phyloP scores from a whole-genome alignment of 2,329 filamentous ascomycete species.

The Fusarium mexicanum region DNA sequence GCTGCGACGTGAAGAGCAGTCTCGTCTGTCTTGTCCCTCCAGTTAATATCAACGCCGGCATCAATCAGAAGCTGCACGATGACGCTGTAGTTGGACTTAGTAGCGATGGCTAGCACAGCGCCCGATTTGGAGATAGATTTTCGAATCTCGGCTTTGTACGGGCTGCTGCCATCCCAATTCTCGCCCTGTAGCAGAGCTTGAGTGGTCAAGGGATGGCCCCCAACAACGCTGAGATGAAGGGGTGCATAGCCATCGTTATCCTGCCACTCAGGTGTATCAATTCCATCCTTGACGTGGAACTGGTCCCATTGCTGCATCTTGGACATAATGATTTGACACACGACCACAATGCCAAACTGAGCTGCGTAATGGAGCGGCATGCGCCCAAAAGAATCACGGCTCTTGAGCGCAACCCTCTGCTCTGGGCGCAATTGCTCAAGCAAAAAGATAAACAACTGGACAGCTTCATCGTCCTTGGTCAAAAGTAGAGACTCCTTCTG shows the following conservation, averaged over 20 bases:
- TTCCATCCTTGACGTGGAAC: conserved; percentile 84
- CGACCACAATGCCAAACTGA: conserved; percentile 92
- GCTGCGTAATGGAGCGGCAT: conserved; percentile 92
- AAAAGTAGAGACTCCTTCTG: conserved; percentile 75
- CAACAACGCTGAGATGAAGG: conserved; percentile 90
- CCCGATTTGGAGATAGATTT: conserved; percentile 83
- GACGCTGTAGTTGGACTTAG: conserved; percentile 83
- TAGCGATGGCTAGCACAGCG: conserved; percentile 86
- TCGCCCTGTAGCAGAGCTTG: conserved; percentile 82
- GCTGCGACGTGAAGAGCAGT: conserved; percentile 93
- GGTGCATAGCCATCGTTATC: conserved; percentile 92
- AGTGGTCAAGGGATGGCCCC: conserved; percentile 88
- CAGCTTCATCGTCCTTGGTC: conserved; percentile 76
- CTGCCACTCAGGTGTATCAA: conserved; percentile 90
- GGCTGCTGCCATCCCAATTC: conserved; percentile 73
- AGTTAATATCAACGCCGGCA: conserved; percentile 92
- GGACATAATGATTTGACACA: conserved; percentile 87
- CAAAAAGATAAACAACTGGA: conserved; percentile 70
- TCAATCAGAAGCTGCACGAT: conserved; percentile 91
- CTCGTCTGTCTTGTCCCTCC: conserved; percentile 89
- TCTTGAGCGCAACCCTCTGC: conserved; percentile 74
- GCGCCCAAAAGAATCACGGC: conserved; percentile 81
- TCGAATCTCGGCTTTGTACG: conserved; percentile 70
- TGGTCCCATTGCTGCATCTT: conserved; percentile 90
- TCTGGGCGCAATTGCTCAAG: conserved; percentile 74